phyloP scores from a whole-genome alignment of 768 basidiomycete species.

The Zangia roseola region DNA sequence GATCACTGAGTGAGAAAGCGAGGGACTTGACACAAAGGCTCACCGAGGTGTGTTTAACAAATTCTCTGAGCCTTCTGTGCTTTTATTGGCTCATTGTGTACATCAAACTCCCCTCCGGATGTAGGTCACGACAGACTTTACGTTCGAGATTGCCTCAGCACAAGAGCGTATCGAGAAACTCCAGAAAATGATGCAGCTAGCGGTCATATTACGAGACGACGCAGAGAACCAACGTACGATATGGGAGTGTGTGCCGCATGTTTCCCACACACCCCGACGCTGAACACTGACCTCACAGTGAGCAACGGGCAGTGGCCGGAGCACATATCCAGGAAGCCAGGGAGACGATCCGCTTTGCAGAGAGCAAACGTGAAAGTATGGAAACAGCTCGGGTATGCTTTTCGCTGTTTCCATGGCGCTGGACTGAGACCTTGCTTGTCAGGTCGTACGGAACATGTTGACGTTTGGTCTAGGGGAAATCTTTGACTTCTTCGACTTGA shows the following conservation, averaged over 20 bases:
- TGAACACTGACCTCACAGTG: neutral
- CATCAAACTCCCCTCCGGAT: neutral
- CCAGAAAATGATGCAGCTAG: neutral
- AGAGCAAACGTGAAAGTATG: slow-evolving; percentile 10
- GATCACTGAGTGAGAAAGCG: slow-evolving; percentile 6
- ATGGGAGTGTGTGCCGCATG: slow-evolving; percentile 5
- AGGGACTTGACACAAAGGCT: slow-evolving; percentile 6
- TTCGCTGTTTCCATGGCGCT: neutral
- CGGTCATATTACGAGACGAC: neutral
- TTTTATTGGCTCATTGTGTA: neutral
- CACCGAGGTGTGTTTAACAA: slow-evolving; percentile 1
- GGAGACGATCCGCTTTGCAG: slow-evolving; percentile 9
- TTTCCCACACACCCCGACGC: neutral
- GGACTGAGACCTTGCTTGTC: neutral
- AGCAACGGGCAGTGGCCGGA: slow-evolving; percentile 1
- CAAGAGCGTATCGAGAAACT: slow-evolving; percentile 3
- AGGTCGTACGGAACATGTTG: slow-evolving; percentile 14
- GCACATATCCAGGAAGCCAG: slow-evolving; percentile 11
- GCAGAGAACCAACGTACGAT: neutral
- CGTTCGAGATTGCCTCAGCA: slow-evolving; percentile 2
- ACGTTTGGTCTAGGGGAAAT: slow-evolving; percentile 15
- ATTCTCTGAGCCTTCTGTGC: neutral
- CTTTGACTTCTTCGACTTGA: slow-evolving; percentile 17
- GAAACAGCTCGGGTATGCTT: slow-evolving; percentile 15
- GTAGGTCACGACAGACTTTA: slow-evolving; percentile 14